phyloP scores from a whole-genome alignment of 441 rosid species.

The Adansonia rubrostipa region DNA sequence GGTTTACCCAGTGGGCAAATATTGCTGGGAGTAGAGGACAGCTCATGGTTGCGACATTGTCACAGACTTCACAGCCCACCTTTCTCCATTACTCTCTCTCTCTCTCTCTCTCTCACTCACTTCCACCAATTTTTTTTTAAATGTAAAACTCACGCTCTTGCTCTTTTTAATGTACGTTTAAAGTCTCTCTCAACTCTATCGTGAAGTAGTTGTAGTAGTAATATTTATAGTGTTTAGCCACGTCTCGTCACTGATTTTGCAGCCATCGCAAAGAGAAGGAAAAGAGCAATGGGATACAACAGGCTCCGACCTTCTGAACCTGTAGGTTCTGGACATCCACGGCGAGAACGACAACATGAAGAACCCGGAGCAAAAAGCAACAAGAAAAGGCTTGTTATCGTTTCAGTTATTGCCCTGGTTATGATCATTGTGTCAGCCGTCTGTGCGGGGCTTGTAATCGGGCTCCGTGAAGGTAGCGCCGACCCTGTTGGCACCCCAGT shows the following conservation, averaged over 20 bases:
- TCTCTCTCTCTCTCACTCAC: not conserved
- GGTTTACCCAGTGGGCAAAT: conserved; percentile 5
- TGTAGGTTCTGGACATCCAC: conserved; percentile 31
- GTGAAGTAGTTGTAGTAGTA: not conserved
- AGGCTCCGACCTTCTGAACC: conserved; percentile 53
- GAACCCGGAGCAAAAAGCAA: conserved; percentile 22
- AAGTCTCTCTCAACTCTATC: not conserved
- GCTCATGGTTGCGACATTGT: conserved; percentile 34
- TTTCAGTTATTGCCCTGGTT: conserved; percentile 46
- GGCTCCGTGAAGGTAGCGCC: conserved; percentile 35
- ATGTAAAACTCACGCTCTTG: not conserved
- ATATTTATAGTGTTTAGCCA: conserved; percentile 16
- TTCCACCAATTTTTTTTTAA: not conserved
- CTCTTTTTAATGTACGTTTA: not conserved
- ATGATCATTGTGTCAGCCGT: conserved; percentile 59
- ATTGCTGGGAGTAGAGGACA: conserved; percentile 39
- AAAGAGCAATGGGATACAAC: conserved; percentile 52
- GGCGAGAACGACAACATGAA: conserved; percentile 1
- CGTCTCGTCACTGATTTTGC: conserved; percentile 1
- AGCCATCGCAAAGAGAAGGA: not conserved
- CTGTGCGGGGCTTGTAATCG: conserved; percentile 50
- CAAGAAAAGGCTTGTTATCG: conserved; percentile 48
- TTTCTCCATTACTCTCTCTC: not conserved
- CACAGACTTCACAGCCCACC: conserved; percentile 31
- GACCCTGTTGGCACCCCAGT: conserved; percentile 23